These are phyloP conservation scores for Aspergillus fructus DNA, from an alignment of 2,329 filamentous ascomycete species.

Conservation along the genomic window DNA sequence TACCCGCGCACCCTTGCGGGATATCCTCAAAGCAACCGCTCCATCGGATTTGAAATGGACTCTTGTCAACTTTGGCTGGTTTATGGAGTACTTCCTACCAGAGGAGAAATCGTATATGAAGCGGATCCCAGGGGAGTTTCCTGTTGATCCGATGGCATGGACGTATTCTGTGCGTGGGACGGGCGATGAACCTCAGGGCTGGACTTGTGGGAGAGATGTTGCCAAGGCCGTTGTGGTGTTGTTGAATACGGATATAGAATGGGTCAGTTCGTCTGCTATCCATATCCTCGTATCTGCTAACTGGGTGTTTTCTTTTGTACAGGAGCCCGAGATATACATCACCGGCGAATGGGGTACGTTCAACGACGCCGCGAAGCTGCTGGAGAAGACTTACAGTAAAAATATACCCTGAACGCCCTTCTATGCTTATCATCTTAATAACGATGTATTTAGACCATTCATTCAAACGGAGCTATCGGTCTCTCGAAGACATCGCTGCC, in stretches of 20 bases:
- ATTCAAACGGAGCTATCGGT: neutral
- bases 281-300: too few relatives aligned
- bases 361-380: neutral
- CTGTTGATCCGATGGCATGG: neutral
- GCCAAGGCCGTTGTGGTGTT: neutral
- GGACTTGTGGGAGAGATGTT: conserved; percentile 6
- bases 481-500: neutral
- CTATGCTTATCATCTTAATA: too few relatives aligned
- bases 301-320: neutral
- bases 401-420: neutral
- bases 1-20: neutral
- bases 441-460: neutral
- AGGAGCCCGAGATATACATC: conserved; percentile 3
- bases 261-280: neutral
- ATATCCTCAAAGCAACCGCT: neutral
- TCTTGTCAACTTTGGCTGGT: conserved; percentile 2
- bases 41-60: conserved; percentile 1
- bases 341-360: conserved; percentile 4
- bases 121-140: neutral
- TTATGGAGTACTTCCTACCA: conserved; percentile 6
- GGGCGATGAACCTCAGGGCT: conserved; percentile 1
- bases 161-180: neutral
- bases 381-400: conserved; percentile 7
- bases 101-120: neutral
- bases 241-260: neutral